phyloP scores from a whole-genome alignment of 768 basidiomycete species.

The Royoungia palumana region DNA sequence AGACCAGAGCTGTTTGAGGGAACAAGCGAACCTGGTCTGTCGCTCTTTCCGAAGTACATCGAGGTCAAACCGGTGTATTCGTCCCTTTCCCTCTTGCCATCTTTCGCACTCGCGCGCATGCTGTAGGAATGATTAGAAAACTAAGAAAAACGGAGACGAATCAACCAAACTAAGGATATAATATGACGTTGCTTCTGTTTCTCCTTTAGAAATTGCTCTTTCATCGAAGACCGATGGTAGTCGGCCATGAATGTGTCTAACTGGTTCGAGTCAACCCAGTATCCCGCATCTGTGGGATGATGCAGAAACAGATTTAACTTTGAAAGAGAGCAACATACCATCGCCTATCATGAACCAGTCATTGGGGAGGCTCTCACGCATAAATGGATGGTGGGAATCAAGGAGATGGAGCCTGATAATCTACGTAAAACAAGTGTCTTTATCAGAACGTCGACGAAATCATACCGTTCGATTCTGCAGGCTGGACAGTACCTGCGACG shows the following conservation, averaged over 20 bases:
- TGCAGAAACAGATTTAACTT: neutral
- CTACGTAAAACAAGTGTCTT: neutral
- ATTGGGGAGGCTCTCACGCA: neutral
- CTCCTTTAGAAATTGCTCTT: slow-evolving; percentile 4
- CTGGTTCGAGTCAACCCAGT: slow-evolving; percentile 14
- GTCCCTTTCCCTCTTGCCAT: slow-evolving; percentile 13
- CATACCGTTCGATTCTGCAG: slow-evolving; percentile 13
- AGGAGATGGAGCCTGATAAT: neutral
- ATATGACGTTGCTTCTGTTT: neutral
- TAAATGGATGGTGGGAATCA: neutral
- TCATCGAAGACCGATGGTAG: slow-evolving; percentile 1
- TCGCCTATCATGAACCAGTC: neutral
- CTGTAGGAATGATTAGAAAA: neutral
- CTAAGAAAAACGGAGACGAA: neutral
- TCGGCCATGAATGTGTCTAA: slow-evolving; percentile 3
- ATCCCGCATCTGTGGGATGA: neutral
- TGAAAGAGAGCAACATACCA: slow-evolving; percentile 4
- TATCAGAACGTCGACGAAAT: neutral
- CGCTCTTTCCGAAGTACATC: slow-evolving; percentile 8
- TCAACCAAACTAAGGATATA: slow-evolving; percentile 2
- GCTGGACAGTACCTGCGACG: slow-evolving; percentile 18
- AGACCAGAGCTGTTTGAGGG: neutral
- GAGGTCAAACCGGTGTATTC: slow-evolving; percentile 10
- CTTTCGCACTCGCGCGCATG: slow-evolving; percentile 7
- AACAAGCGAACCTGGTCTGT: slow-evolving; percentile 3